Evolutionary conservation across 202 grass and related monocot species (phyloP).

Genomic region (Dendrocalamus latiflorus): DNA sequence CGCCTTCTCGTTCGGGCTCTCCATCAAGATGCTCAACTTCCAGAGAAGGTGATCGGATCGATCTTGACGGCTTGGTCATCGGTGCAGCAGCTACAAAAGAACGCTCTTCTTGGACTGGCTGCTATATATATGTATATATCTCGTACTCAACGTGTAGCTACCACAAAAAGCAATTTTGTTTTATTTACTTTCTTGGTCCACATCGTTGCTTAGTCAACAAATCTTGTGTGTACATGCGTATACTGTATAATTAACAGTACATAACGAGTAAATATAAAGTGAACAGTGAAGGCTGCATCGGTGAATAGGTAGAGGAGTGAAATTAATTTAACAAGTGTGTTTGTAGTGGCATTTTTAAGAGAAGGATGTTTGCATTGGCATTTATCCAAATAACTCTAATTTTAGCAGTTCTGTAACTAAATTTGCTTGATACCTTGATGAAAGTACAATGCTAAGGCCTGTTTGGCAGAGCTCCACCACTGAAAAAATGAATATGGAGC

Average conservation of each 20-base stretch:
- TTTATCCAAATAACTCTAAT: too few relatives aligned
- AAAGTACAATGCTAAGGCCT: too few relatives aligned
- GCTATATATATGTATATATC: neutral
- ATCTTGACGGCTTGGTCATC: neutral
- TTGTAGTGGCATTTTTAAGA: too few relatives aligned
- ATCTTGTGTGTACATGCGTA: neutral
- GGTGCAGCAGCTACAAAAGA: neutral
- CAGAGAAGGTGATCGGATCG: constrained; percentile 42
- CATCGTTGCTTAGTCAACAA: neutral
- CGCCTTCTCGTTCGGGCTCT: constrained; percentile 42
- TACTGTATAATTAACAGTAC: neutral
- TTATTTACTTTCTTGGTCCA: neutral
- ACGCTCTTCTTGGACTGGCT: neutral
- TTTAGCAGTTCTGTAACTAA: too few relatives aligned
- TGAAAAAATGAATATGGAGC: too few relatives aligned
- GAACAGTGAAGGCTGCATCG: too few relatives aligned
- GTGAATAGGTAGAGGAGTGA: too few relatives aligned
- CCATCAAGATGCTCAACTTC: constrained; percentile 61
- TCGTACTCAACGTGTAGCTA: neutral
- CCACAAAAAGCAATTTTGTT: neutral
- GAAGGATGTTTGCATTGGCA: too few relatives aligned
- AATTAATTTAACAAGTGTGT: too few relatives aligned
- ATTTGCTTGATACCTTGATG: too few relatives aligned
- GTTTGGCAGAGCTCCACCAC: too few relatives aligned
- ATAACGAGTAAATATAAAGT: neutral